Evolutionary conservation across 805 yeast species (phyloP).

Genomic region (Cyberlindnera mrakii): DNA sequence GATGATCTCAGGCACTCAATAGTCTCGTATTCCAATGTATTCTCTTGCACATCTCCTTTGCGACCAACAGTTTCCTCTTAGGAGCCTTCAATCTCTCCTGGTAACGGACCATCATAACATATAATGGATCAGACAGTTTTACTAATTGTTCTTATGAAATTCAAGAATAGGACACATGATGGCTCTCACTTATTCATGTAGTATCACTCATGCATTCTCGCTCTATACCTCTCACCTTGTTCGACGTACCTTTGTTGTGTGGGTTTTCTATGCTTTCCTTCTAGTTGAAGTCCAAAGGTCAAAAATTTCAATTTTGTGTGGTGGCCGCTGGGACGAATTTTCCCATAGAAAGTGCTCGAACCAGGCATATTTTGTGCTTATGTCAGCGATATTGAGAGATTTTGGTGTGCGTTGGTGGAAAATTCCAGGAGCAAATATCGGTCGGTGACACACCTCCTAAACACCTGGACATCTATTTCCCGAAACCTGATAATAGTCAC

Average conservation of each 20-base stretch:
- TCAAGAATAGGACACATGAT: too few relatives aligned
- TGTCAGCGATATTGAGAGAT: conserved; percentile 1
- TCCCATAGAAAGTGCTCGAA: conserved; percentile 6
- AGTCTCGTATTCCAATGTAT: too few relatives aligned
- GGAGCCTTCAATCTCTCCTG: too few relatives aligned
- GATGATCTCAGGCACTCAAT: too few relatives aligned
- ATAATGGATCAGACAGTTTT: too few relatives aligned
- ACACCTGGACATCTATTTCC: conserved; percentile 4
- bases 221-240: background rate
- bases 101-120: too few relatives aligned
- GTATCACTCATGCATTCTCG: background rate
- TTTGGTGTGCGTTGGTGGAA: background rate
- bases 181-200: too few relatives aligned
- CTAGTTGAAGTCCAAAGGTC: conserved; percentile 3
- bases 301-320: conserved; percentile 25
- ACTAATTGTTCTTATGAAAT: too few relatives aligned
- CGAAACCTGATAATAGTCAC: background rate
- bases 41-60: too few relatives aligned
- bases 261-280: conserved; percentile 1
- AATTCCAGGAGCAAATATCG: background rate
- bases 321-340: conserved; percentile 6
- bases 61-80: too few relatives aligned
- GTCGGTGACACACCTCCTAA: conserved; percentile 3
- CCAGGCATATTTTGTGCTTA: conserved; percentile 7
- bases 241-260: conserved; percentile 21